A percentile compares a stretch with the other conserved stretches of the same genome.
Conservation (phyloP, 257 asterid species). For the Ballota nigra region DNA sequence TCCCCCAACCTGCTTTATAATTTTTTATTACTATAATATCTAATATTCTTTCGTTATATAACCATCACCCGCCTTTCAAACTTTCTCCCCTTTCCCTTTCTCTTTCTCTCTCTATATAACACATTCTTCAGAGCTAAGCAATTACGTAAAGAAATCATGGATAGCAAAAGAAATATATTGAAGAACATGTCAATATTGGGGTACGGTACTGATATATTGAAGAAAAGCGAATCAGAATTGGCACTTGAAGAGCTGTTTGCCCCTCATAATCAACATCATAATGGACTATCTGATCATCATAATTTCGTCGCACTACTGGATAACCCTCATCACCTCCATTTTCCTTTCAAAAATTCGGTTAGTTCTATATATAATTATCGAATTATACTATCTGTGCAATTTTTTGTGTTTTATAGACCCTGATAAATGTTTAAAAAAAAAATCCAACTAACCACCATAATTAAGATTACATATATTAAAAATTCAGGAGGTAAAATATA, state of each 20-base stretch:
- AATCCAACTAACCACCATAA: too few species aligned
- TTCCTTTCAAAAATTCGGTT: conserved; percentile 28
- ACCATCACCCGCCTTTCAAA: conserved; percentile 15
- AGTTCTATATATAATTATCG: too few species aligned
- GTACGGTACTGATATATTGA: conserved; percentile 37
- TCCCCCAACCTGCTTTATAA: neutral
- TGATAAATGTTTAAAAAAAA: too few species aligned
- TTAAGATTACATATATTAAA: too few species aligned
- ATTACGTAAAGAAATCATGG: conserved; percentile 20
- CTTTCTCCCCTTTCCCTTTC: conserved; percentile 9
- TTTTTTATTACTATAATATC: too few species aligned
- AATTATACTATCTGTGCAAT: too few species aligned
- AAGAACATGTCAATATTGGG: conserved; percentile 30
- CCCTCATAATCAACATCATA: conserved; percentile 13
- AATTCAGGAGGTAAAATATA: too few species aligned
- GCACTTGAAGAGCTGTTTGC: conserved; percentile 40
- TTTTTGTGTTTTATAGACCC: too few species aligned
- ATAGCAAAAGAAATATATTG: conserved; percentile 4
- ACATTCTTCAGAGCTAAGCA: conserved; percentile 31
- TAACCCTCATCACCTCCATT: conserved; percentile 1
- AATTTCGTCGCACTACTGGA: neutral
- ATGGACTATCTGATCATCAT: conserved; percentile 22
- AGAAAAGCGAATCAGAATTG: conserved; percentile 48
- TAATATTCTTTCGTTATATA: neutral
- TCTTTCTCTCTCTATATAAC: neutral